Conservation (phyloP, 2,329 filamentous ascomycete genomes). For the Colletotrichum lupini region DNA sequence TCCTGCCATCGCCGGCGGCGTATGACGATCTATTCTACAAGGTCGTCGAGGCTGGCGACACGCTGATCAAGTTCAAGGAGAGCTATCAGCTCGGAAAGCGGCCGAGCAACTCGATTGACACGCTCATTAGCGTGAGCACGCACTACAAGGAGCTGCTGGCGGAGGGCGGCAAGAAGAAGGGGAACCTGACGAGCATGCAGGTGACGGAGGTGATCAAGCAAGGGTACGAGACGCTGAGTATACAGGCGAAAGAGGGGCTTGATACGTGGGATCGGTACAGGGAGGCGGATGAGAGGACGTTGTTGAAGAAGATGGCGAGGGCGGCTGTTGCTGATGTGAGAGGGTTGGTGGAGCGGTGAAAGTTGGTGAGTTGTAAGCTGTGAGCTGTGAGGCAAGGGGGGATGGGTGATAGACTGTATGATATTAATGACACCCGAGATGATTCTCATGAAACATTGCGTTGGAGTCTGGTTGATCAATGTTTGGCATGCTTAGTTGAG, state of each 20-base stretch:
- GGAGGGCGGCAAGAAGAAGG: constrained; percentile 60
- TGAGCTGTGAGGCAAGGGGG: not conserved
- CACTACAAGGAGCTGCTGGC: constrained; percentile 90
- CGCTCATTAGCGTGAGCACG: constrained; percentile 81
- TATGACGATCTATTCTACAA: constrained; percentile 99
- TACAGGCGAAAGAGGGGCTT: constrained; percentile 87
- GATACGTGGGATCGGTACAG: constrained; percentile 88
- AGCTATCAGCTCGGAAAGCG: constrained; percentile 73
- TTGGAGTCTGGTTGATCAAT: not conserved
- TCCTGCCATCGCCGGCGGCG: constrained; percentile 85
- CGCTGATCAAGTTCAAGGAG: constrained; percentile 83
- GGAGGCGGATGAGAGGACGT: constrained; percentile 84
- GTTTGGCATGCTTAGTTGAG: not conserved
- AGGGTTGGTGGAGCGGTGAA: constrained; percentile 56
- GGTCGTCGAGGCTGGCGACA: constrained; percentile 89
- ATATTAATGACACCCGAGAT: constrained; percentile 15
- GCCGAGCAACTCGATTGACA: constrained; percentile 80
- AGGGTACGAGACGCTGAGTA: constrained; percentile 93
- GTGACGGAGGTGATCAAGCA: constrained; percentile 94
- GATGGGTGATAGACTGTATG: constrained; percentile 10
- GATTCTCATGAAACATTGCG: not conserved
- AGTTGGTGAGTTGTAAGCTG: not conserved
- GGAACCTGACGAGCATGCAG: constrained; percentile 82
- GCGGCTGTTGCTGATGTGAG: constrained; percentile 75
- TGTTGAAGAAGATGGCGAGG: constrained; percentile 89